Evolutionary conservation across 1,139 yeast genomes (phyloP).

Genomic region (Kodamaea sp.): DNA sequence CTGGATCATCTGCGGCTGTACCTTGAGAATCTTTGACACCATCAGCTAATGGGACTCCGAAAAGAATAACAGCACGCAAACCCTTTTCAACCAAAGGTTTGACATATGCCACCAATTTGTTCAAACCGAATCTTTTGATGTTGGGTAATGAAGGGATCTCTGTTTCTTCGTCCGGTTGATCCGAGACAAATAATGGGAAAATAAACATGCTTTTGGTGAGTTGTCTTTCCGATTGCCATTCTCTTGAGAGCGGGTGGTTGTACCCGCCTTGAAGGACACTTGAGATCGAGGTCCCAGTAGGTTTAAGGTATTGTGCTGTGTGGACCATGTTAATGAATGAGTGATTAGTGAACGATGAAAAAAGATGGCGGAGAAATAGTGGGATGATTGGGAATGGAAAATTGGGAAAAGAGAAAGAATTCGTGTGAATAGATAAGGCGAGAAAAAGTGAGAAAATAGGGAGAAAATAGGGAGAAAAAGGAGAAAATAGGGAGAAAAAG

Average conservation of each 20-base stretch:
- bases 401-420: too few species aligned
- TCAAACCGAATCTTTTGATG: slow-evolving; percentile 83
- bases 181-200: slow-evolving; percentile 86
- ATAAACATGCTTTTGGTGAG: slow-evolving; percentile 85
- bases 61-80: slow-evolving; percentile 75
- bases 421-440: too few species aligned
- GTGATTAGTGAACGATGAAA: too few species aligned
- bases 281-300: slow-evolving; percentile 59
- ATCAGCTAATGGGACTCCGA: slow-evolving; percentile 82
- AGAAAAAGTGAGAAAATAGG: not conserved
- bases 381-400: too few species aligned
- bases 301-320: slow-evolving; percentile 62
- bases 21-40: slow-evolving; percentile 79
- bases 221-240: slow-evolving; percentile 88
- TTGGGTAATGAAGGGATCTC: slow-evolving; percentile 77
- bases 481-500: not conserved
- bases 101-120: slow-evolving; percentile 72
- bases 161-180: slow-evolving; percentile 75
- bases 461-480: not conserved
- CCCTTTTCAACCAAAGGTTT: slow-evolving; percentile 73
- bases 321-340: slow-evolving; percentile 39
- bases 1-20: slow-evolving; percentile 91
- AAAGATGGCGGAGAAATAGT: not conserved
- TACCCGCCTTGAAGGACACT: slow-evolving; percentile 91
- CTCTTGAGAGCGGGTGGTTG: slow-evolving; percentile 81